A percentile compares a stretch with the other conserved stretches of the same genome.
These are phyloP conservation scores for Salicornia ramosissima DNA, from an alignment of 148 eudicot genomes.

Conservation along the genomic window DNA sequence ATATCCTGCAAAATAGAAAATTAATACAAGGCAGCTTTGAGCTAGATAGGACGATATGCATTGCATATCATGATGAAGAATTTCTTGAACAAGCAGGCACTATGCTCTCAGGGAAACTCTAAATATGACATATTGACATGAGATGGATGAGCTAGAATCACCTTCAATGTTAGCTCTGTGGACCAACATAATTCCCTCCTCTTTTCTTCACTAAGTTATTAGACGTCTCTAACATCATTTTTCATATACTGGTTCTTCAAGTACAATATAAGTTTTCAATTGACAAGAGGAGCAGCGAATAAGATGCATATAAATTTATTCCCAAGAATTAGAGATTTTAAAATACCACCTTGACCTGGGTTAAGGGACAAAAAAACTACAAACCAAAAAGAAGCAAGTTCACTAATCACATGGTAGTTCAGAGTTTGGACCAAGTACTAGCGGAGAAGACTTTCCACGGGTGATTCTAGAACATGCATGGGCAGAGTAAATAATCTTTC, in stretches of 20 bases:
- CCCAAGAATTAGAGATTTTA: too few species aligned
- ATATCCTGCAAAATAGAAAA: constrained; percentile 64
- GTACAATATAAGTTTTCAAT: too few species aligned
- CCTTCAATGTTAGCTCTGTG: neutral
- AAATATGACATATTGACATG: neutral
- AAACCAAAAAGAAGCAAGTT: too few species aligned
- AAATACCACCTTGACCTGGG: neutral
- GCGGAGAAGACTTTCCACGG: neutral
- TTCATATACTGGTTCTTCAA: too few species aligned
- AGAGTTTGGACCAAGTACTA: neutral
- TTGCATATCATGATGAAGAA: neutral
- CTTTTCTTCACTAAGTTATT: too few species aligned
- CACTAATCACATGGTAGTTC: neutral
- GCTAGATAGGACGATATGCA: neutral
- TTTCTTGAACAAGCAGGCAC: neutral
- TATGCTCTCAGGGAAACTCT: neutral
- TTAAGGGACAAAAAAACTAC: too few species aligned
- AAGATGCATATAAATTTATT: too few species aligned
- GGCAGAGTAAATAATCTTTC: neutral
- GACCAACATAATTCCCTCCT: neutral
- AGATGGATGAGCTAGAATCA: neutral
- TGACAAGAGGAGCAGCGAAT: too few species aligned
- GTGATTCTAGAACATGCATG: neutral
- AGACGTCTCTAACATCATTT: too few species aligned
- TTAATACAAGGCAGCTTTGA: neutral